These are phyloP conservation scores for Pulveroboletus sp. DNA, from an alignment of 768 basidiomycete species.

Conservation along the genomic window DNA sequence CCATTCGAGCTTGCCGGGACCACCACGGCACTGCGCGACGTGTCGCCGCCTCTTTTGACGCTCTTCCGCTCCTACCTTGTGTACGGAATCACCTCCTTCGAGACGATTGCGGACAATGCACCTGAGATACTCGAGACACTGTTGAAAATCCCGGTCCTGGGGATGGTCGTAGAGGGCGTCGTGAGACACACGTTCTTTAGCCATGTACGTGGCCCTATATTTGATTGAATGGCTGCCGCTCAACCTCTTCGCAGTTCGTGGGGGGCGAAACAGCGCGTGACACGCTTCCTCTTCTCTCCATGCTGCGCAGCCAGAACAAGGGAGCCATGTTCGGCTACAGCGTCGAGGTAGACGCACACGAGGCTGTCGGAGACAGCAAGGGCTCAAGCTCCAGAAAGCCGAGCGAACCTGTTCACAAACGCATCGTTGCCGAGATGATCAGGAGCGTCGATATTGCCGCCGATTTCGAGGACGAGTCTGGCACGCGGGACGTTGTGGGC, in stretches of 20 bases:
- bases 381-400: neutral
- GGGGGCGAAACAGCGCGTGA: slow-evolving; percentile 80
- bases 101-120: slow-evolving; percentile 71
- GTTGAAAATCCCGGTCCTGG: slow-evolving; percentile 50
- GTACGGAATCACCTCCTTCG: slow-evolving; percentile 77
- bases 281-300: slow-evolving; percentile 60
- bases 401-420: slow-evolving; percentile 46
- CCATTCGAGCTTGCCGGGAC: slow-evolving; percentile 14
- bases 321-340: slow-evolving; percentile 81
- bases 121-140: slow-evolving; percentile 59
- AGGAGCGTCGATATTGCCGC: slow-evolving; percentile 76
- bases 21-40: neutral
- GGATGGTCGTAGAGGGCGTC: slow-evolving; percentile 60
- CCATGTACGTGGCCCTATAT: slow-evolving; percentile 48
- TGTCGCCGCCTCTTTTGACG: slow-evolving; percentile 28
- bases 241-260: slow-evolving; percentile 58
- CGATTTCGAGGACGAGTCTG: slow-evolving; percentile 65
- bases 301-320: slow-evolving; percentile 63
- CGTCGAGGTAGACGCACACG: slow-evolving; percentile 74
- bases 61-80: slow-evolving; percentile 77
- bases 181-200: slow-evolving; percentile 83
- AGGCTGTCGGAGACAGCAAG: slow-evolving; percentile 36
- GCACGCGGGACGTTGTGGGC: slow-evolving; percentile 26
- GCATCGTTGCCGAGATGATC: slow-evolving; percentile 72
- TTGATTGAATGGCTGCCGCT: neutral